Percentiles rank a stretch among this genome's conserved stretches.
phyloP scores from a whole-genome alignment of 2,329 filamentous ascomycete genomes.

The Talaromyces marneffei region DNA sequence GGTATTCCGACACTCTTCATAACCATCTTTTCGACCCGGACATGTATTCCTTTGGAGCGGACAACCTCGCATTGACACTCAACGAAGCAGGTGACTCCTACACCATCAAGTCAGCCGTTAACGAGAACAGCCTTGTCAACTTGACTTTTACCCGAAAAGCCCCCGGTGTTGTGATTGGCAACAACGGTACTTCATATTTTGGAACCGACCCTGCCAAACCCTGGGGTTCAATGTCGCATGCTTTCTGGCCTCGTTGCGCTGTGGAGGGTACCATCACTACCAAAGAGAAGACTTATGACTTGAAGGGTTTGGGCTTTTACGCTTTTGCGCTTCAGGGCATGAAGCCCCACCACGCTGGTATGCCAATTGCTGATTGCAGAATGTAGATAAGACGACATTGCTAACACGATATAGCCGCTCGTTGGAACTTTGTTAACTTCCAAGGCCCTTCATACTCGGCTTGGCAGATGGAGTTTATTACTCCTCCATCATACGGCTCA shows the following conservation, averaged over 20 bases:
- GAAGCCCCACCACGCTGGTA: constrained; percentile 94
- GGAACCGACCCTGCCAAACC: constrained; percentile 80
- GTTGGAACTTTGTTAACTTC: constrained; percentile 92
- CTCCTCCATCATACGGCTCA: constrained; percentile 83
- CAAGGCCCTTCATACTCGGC: constrained; percentile 82
- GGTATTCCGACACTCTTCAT: constrained; percentile 72
- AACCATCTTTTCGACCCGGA: constrained; percentile 81
- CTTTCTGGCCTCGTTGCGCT: constrained; percentile 85
- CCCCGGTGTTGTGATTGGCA: constrained; percentile 79
- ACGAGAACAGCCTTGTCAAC: constrained; percentile 76
- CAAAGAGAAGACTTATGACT: constrained; percentile 71
- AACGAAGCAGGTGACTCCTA: constrained; percentile 78
- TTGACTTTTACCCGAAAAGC: constrained; percentile 69
- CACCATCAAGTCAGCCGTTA: constrained; percentile 83
- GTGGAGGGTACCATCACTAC: constrained; percentile 81
- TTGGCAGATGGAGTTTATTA: constrained; percentile 92
- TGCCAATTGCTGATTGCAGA: constrained; percentile 17
- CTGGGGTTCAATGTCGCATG: constrained; percentile 88
- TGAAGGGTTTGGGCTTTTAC: constrained; percentile 74
- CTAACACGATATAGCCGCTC: constrained; percentile 51
- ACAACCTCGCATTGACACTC: constrained; percentile 77
- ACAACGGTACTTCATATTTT: constrained; percentile 75
- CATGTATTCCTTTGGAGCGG: constrained; percentile 76
- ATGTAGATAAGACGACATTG: neutral
- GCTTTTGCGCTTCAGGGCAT: constrained; percentile 88